Conservation (phyloP, 2,329 filamentous ascomycete genomes). For the Lizonia empirigonia region DNA sequence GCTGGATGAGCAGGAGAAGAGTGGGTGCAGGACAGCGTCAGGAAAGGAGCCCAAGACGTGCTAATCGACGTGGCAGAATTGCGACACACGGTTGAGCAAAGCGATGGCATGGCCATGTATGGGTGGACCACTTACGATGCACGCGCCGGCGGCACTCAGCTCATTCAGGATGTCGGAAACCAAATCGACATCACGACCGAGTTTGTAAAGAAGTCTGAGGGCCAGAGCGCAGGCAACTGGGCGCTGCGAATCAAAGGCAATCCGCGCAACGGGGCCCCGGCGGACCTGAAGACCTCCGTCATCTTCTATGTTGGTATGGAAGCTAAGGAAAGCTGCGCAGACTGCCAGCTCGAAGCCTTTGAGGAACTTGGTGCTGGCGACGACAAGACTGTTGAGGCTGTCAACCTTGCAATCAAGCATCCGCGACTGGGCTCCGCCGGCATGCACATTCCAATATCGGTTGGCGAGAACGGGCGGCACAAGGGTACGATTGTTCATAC, state of each 20-base stretch:
- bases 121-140: conserved; percentile 97
- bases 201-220: conserved; percentile 88
- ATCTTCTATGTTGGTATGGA: conserved; percentile 84
- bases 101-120: conserved; percentile 90
- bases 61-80: conserved; percentile 56
- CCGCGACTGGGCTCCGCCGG: conserved; percentile 76
- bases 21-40: conserved; percentile 57
- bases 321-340: conserved; percentile 61
- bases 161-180: conserved; percentile 85
- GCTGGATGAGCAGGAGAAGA: conserved; percentile 76
- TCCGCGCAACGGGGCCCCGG: conserved; percentile 68
- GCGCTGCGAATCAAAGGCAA: conserved; percentile 81
- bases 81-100: conserved; percentile 91
- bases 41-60: neutral
- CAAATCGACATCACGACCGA: conserved; percentile 85
- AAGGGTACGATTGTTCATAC: conserved; percentile 76
- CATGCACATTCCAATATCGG: conserved; percentile 68
- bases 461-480: conserved; percentile 59
- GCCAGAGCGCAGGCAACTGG: conserved; percentile 87
- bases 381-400: conserved; percentile 61
- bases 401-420: conserved; percentile 72
- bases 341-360: conserved; percentile 59
- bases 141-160: conserved; percentile 80
- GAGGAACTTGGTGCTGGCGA: conserved; percentile 53
- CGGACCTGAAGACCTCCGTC: conserved; percentile 73